Percentiles rank a stretch among this genome's conserved stretches.
phyloP scores from a whole-genome alignment of 768 basidiomycete species.

The Hortiboletus campestris region DNA sequence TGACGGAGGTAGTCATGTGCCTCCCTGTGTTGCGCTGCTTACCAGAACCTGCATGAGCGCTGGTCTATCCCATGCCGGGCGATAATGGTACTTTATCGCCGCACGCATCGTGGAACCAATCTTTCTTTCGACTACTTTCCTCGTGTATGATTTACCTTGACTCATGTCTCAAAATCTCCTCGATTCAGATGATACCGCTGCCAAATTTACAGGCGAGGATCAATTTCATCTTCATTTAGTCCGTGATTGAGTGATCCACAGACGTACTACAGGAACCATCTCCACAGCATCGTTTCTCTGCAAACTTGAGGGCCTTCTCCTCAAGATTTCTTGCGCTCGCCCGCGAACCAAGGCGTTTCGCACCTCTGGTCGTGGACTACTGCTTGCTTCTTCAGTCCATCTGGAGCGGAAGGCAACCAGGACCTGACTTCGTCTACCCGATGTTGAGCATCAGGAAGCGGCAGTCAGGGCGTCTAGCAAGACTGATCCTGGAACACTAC shows the following conservation, averaged over 20 bases:
- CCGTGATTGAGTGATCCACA: background rate
- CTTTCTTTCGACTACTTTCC: no score
- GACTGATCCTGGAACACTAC: background rate
- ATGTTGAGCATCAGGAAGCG: conserved; percentile 4
- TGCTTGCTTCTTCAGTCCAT: background rate
- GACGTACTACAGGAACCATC: background rate
- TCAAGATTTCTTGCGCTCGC: background rate
- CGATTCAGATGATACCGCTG: background rate
- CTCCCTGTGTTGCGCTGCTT: no score
- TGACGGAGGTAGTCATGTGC: no score
- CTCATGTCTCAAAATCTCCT: background rate
- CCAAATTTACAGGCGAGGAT: background rate
- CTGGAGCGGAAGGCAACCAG: background rate
- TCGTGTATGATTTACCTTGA: background rate
- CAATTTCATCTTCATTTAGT: background rate
- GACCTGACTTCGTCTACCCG: conserved; percentile 1
- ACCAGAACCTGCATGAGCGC: no score
- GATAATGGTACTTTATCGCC: no score
- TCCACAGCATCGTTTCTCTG: background rate
- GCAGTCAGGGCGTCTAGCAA: conserved; percentile 1
- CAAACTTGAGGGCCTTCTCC: background rate
- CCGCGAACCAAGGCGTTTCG: background rate
- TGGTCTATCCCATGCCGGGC: no score
- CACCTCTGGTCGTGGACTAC: background rate
- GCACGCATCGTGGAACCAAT: no score